These are phyloP conservation scores for Jackrogersella multiformis DNA, from an alignment of 495 filamentous ascomycete genomes.

Conservation along the genomic window DNA sequence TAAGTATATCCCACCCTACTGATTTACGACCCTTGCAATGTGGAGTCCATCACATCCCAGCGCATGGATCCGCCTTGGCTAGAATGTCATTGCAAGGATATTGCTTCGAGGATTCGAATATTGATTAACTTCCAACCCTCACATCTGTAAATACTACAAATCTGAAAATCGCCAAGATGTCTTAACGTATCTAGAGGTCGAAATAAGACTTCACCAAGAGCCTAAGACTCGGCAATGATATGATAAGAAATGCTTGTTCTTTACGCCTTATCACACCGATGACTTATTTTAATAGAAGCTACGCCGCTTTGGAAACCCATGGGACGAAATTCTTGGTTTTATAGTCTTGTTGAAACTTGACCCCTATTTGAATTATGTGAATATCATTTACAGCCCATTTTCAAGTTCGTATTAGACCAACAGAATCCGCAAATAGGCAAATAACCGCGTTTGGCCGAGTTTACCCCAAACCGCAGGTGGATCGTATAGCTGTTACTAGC, in stretches of 20 bases:
- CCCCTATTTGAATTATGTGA: conserved; percentile 5
- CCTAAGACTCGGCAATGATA: conserved; percentile 17
- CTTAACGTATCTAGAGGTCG: conserved; percentile 12
- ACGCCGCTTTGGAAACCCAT: not conserved
- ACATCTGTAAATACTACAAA: not conserved
- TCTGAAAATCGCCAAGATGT: conserved; percentile 26
- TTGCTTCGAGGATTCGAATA: not conserved
- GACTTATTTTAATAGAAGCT: not conserved
- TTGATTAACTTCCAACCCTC: not conserved
- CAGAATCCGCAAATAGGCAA: conserved; percentile 18
- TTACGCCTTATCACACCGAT: not conserved
- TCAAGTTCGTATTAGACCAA: conserved; percentile 14
- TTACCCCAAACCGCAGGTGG: conserved; percentile 29
- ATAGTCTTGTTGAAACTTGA: conserved; percentile 2
- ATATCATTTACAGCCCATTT: not conserved
- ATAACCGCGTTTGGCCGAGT: conserved; percentile 15
- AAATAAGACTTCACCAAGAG: conserved; percentile 44
- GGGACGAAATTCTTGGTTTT: conserved; percentile 6
- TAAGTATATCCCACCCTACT: too few species aligned
- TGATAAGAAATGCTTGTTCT: conserved; percentile 22
- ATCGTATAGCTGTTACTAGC: conserved; percentile 31
- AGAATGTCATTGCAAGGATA: not conserved
- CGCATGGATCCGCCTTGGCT: not conserved
- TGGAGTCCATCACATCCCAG: conserved; percentile 16
- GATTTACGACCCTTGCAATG: conserved; percentile 6